These are phyloP conservation scores for Schizonepeta tenuifolia DNA, from an alignment of 257 asterid species.

Conservation along the genomic window DNA sequence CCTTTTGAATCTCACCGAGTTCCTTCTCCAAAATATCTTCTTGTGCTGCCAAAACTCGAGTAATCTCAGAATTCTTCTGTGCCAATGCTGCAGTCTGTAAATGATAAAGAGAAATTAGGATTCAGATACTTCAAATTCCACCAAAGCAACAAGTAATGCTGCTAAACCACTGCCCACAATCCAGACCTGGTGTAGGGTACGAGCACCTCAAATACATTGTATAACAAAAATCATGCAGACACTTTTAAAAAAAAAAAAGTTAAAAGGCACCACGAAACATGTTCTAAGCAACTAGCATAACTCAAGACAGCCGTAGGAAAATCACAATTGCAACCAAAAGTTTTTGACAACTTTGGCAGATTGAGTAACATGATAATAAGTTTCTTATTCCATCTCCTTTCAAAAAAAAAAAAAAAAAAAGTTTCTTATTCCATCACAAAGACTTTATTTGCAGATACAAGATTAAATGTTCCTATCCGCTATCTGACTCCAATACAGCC, in stretches of 20 bases:
- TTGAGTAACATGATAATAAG: neutral
- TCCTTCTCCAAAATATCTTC: slow-evolving; percentile 83
- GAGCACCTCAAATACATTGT: neutral
- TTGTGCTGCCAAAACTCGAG: slow-evolving; percentile 77
- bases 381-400: too few relatives aligned
- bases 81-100: slow-evolving; percentile 76
- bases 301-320: neutral
- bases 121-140: slow-evolving; percentile 18
- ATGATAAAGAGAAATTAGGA: neutral
- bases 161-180: neutral
- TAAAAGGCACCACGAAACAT: neutral
- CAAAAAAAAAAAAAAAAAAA: too few relatives aligned
- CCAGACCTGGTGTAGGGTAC: neutral
- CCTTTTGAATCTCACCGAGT: slow-evolving; percentile 88
- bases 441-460: neutral
- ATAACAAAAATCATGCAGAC: neutral
- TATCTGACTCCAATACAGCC: slow-evolving; percentile 25
- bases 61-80: slow-evolving; percentile 73
- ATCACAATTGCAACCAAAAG: neutral
- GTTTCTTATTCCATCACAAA: neutral
- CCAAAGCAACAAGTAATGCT: slow-evolving; percentile 8
- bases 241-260: neutral
- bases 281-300: neutral
- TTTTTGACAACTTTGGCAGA: neutral
- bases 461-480: neutral